These are phyloP conservation scores for Candida cerambycidarum DNA, from an alignment of 805 yeast genomes.

Conservation along the genomic window DNA sequence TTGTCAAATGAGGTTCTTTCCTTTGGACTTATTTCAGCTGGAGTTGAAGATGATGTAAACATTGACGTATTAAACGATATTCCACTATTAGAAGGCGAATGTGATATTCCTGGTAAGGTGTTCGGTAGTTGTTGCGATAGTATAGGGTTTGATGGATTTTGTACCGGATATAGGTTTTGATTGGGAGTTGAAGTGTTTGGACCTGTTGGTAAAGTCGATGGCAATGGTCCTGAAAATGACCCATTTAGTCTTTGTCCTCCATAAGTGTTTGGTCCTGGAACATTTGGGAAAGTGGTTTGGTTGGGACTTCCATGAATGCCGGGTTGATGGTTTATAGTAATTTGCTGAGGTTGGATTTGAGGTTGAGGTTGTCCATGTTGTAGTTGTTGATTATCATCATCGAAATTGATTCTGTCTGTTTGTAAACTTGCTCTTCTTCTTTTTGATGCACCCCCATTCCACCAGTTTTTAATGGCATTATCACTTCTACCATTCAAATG, in stretches of 20 bases:
- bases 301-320: too few species aligned
- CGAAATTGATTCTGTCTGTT: conserved; percentile 2
- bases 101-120: background rate
- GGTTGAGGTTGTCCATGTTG: background rate
- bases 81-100: background rate
- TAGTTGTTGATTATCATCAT: background rate
- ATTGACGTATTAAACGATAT: conserved; percentile 44
- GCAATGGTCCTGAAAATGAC: background rate
- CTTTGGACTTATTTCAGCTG: conserved; percentile 4
- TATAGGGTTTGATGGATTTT: background rate
- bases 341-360: background rate
- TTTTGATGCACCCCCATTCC: conserved; percentile 92
- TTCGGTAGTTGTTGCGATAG: background rate
- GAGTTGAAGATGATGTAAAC: conserved; percentile 19
- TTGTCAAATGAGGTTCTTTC: background rate
- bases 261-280: background rate
- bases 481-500: conserved; percentile 87
- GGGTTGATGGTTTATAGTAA: too few species aligned
- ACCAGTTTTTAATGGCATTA: conserved; percentile 92
- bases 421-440: conserved; percentile 51
- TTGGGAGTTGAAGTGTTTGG: conserved; percentile 1
- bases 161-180: background rate
- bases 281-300: too few species aligned
- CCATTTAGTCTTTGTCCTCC: background rate
- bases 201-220: background rate